These are phyloP conservation scores for Ganoderma sp. DNA, from an alignment of 1,284 basidiomycete genomes.

Conservation along the genomic window DNA sequence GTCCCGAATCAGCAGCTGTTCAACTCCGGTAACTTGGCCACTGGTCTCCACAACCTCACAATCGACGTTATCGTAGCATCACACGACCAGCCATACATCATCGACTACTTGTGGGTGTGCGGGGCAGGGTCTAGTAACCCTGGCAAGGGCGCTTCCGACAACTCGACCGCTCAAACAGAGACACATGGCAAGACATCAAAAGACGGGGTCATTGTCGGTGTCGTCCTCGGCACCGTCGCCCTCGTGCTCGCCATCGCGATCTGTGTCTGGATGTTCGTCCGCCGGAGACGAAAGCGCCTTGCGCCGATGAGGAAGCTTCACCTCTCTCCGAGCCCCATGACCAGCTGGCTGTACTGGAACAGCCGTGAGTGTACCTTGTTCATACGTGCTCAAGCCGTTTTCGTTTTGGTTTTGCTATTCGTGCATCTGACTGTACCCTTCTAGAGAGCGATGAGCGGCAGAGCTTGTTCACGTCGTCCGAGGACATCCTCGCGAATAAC, in stretches of 20 bases:
- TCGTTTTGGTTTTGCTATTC: not conserved
- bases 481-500: conserved; percentile 48
- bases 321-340: conserved; percentile 30
- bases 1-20: conserved; percentile 53
- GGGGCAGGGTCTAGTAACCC: no score
- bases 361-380: conserved; percentile 22
- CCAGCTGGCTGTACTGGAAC: conserved; percentile 34
- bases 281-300: conserved; percentile 18
- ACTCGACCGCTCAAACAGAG: not conserved
- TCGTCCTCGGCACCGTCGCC: conserved; percentile 26
- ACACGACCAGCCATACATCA: conserved; percentile 44
- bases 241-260: conserved; percentile 26
- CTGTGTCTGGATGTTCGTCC: conserved; percentile 24
- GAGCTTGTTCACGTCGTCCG: conserved; percentile 47
- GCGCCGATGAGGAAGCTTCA: conserved; percentile 18
- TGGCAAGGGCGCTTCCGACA: no score
- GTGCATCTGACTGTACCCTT: not conserved
- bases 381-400: no score
- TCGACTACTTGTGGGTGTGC: conserved; percentile 45
- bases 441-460: conserved; percentile 14
- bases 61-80: conserved; percentile 44
- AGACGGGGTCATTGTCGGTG: conserved; percentile 25
- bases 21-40: conserved; percentile 39
- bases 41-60: conserved; percentile 43
- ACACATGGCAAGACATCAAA: not conserved